Base-by-base conservation (phyloP, 331 rosid species). In the Rosa hybrid region DNA sequence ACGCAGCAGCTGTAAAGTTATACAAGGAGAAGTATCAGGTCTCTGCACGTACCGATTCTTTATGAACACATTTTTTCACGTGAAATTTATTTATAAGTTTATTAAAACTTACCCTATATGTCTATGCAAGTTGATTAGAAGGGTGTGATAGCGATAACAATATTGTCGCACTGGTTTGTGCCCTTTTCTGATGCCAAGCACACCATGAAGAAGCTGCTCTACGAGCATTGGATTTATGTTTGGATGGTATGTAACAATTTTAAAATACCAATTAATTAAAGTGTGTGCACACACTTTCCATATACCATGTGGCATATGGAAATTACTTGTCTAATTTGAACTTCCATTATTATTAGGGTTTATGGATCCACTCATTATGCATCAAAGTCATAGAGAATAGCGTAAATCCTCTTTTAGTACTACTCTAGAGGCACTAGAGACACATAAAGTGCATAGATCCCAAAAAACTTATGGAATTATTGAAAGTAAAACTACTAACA, bases 151-250 rank as follows among this genome's bases (percentile, higher is more conserved):
- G 89, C 84, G 20, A 86, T 80, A 72, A 82, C 86, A 1, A 4
- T 86, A 21, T 34, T 67, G 2, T 6, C 80, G 0, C 49, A 49
- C 10, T 86, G 30, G 30, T 41, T 48, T 54, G 78, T 76, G 49
- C 89, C 89, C 0, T 2, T 25, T 50, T 72, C 86, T 6, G 49
- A 72, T 34, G 60, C 64, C 41, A 79, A 20, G 59, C 51, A 25
- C 27, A 16, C 68, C 16, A 86, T 18, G 23, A 11, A 7, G 71
- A 57, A 20, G 89, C 89, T 57, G 68, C 84, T 6, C 12, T 1
- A 54, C 74, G 80, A 71, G 84, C 89, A 16, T 75, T 86, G 63
- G 89, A 86, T 72, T 83, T 74, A 54, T 72, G 84, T 51, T 79
- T 72, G 86, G 89, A 56, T 83, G 86, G 89, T 80, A 76, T 38